Evolutionary conservation across 2,329 filamentous ascomycete species (phyloP).

Genomic region (Amphichorda felina): DNA sequence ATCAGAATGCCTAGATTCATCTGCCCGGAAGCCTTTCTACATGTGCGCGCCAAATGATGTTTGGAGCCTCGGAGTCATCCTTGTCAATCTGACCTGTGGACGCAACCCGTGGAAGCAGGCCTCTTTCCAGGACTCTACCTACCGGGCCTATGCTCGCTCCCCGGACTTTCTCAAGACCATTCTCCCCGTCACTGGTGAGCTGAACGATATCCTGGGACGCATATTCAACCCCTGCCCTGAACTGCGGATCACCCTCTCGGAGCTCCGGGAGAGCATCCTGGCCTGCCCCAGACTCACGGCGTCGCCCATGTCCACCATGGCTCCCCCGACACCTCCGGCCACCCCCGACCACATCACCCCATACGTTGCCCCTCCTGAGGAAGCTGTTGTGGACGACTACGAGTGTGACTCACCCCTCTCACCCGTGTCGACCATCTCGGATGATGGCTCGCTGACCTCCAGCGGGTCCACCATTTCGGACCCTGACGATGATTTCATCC

Average conservation of each 20-base stretch:
- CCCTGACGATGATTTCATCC: conserved; percentile 33
- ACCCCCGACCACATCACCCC: conserved; percentile 28
- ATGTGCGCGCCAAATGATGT: conserved; percentile 91
- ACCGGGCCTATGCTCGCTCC: conserved; percentile 79
- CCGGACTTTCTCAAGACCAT: conserved; percentile 85
- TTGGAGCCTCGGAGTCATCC: conserved; percentile 95
- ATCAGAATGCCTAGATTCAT: conserved; percentile 79
- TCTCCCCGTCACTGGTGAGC: conserved; percentile 76
- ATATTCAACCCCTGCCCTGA: conserved; percentile 82
- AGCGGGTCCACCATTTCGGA: conserved; percentile 40
- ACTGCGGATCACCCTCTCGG: conserved; percentile 68
- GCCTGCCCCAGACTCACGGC: conserved; percentile 65
- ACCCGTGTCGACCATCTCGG: conserved; percentile 36
- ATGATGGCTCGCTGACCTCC: conserved; percentile 44
- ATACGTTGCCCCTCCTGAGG: conserved; percentile 34
- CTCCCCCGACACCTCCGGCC: conserved; percentile 26
- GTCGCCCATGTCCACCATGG: conserved; percentile 19
- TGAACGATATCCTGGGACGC: conserved; percentile 75
- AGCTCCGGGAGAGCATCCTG: conserved; percentile 67
- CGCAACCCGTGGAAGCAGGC: conserved; percentile 99
- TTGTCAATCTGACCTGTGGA: conserved; percentile 94
- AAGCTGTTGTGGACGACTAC: conserved; percentile 29
- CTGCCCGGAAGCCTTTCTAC: conserved; percentile 65
- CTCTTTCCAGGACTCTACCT: conserved; percentile 85
- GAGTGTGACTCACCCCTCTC: conserved; percentile 36